Base-by-base conservation (phyloP, 106 monocot species). In the Triglochin maritima region DNA sequence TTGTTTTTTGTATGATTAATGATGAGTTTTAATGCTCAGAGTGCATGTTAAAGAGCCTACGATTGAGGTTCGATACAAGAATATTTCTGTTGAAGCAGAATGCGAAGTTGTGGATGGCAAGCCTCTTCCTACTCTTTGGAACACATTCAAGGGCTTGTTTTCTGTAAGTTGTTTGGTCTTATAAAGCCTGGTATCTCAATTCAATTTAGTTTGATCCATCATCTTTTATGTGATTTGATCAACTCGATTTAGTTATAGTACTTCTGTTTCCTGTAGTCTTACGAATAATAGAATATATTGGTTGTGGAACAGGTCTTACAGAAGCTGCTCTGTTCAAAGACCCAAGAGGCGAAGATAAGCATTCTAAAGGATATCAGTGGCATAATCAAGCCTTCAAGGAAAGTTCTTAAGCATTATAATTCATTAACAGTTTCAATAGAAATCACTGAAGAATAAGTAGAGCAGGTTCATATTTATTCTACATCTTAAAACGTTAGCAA, bases 51-150 rank as follows among this genome's bases (percentile, higher is more conserved):
- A 81, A 57, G 71, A 78, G 73, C 83, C 81, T 0, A 79, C 85
- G 15, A 77, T 85, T 60, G 89, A 89, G 81, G 89, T 89, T 56
- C 44, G 78, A 47, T 89, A 83, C 64, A 69, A 83, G 51, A 81
- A 83, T 52, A 65, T 89, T 0, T 48, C 47, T 15, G 85, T 81
- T 13, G 85, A 89, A 77, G 85, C 89, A 9, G 76, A 77, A 16
- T 89, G 89, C n/a, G 62, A 69, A 68, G 89, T 89, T n/a, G 85
- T 86, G 9, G 17, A 79, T 55, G 85, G 89, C 67, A 89, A 86
- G 63, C 85, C 89, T 43, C 83, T 81, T 6, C 83, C 89, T 6
- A 86, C 85, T 8, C 50, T 89, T 46, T 85, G 83, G 83, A 83
- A 85, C 70, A 47, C 76, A 47, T 42, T 72, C 58, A 78, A 85